phyloP scores from a whole-genome alignment of 1,139 yeast genomes.

The Debaryomyces sp. region DNA sequence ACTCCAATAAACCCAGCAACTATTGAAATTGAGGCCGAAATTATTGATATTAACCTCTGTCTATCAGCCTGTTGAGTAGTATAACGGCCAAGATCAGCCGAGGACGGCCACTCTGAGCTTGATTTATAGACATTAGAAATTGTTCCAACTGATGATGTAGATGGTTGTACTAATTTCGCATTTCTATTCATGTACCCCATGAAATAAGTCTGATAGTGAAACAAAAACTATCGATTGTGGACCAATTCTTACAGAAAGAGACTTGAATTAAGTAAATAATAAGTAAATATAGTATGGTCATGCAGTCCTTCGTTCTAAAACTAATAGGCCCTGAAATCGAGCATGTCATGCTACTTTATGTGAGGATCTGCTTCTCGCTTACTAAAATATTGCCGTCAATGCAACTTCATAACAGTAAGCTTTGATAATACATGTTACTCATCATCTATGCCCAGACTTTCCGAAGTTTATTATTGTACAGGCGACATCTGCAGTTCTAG shows the following conservation, averaged over 20 bases:
- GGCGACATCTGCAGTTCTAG: too few species aligned
- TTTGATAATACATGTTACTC: not conserved
- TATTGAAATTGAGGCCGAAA: slow-evolving; percentile 61
- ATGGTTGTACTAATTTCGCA: not conserved
- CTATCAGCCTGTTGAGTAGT: slow-evolving; percentile 3
- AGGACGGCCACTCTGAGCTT: not conserved
- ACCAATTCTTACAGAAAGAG: not conserved
- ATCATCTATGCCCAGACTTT: too few species aligned
- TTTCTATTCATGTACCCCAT: not conserved
- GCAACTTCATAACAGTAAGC: not conserved
- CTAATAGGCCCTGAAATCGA: not conserved
- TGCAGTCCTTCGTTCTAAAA: not conserved
- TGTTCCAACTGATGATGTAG: not conserved
- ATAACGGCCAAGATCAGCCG: slow-evolving; percentile 9
- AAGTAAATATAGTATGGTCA: not conserved
- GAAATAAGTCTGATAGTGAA: not conserved
- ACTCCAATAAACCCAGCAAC: slow-evolving; percentile 55
- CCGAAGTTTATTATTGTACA: too few species aligned
- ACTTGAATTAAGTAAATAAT: not conserved
- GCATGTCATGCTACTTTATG: not conserved
- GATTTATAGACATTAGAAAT: not conserved
- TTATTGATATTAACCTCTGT: slow-evolving; percentile 7
- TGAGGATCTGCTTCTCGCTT: not conserved
- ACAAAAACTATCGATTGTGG: not conserved
- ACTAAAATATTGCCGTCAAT: not conserved